Evolutionary conservation across 2,329 filamentous ascomycete species (phyloP).

Genomic region (Herpomyces periplanetae): DNA sequence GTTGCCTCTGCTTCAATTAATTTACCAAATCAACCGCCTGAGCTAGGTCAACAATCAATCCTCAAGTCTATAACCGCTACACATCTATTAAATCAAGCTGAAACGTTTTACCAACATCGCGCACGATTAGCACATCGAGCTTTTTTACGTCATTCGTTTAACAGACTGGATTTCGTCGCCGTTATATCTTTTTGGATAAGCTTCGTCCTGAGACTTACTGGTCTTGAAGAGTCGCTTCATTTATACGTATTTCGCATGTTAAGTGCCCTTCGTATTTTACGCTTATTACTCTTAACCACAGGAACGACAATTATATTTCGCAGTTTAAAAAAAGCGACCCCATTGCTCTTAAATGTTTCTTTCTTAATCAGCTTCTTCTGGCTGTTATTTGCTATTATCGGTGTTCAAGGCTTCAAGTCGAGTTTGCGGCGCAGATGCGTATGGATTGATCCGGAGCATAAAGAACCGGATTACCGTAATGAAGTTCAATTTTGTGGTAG

Average conservation of each 20-base stretch:
- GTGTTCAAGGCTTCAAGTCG: conserved; percentile 53
- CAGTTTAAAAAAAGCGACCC: conserved; percentile 78
- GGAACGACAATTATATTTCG: conserved; percentile 77
- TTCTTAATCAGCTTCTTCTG: conserved; percentile 91
- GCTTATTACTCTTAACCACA: conserved; percentile 60
- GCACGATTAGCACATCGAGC: conserved; percentile 56
- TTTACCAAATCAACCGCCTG: conserved; percentile 7
- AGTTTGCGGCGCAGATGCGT: conserved; percentile 12
- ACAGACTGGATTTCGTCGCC: conserved; percentile 69
- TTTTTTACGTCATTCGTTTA: conserved; percentile 78
- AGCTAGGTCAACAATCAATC: conserved; percentile 19
- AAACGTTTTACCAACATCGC: conserved; percentile 32
- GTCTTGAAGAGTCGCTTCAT: conserved; percentile 25
- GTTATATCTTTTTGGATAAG: conserved; percentile 84
- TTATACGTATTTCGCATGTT: conserved; percentile 84
- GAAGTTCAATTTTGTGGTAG: conserved; percentile 48
- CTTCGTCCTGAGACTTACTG: conserved; percentile 27
- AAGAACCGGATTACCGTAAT: conserved; percentile 15
- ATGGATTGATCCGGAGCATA: conserved; percentile 12
- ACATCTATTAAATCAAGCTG: conserved; percentile 15
- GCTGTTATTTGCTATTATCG: conserved; percentile 82
- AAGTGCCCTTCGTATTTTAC: conserved; percentile 62
- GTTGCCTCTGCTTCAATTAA: conserved; percentile 6
- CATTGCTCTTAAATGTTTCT: conserved; percentile 57
- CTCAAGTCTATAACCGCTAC: conserved; percentile 34